These are phyloP conservation scores for Tylopilus sp. DNA, from an alignment of 768 basidiomycete species.

Conservation along the genomic window DNA sequence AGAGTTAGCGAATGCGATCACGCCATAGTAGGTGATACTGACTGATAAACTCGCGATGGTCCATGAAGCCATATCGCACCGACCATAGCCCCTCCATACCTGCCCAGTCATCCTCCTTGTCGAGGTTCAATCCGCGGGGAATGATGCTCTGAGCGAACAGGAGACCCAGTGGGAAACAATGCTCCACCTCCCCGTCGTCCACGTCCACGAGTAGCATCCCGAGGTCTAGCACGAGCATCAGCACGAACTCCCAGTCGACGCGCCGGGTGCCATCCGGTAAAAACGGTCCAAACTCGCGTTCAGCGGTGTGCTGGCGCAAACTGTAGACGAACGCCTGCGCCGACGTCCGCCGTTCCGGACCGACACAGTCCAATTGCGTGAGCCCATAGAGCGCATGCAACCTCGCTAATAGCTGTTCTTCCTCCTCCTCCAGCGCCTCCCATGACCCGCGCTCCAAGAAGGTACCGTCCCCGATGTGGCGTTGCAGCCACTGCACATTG, in stretches of 20 bases:
- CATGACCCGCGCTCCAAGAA: conserved; percentile 41
- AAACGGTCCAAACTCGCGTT: conserved; percentile 58
- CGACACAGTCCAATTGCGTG: conserved; percentile 44
- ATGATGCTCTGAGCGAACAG: conserved; percentile 52
- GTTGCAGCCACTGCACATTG: conserved; percentile 52
- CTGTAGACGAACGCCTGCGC: conserved; percentile 61
- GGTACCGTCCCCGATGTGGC: conserved; percentile 38
- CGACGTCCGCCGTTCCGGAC: conserved; percentile 29
- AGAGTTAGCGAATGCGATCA: conserved; percentile 9
- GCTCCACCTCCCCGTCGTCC: conserved; percentile 31
- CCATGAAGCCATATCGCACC: conserved; percentile 64
- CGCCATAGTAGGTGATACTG: conserved; percentile 27
- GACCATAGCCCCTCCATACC: conserved; percentile 56
- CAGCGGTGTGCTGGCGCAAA: conserved; percentile 50
- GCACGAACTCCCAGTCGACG: conserved; percentile 61
- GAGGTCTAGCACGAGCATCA: conserved; percentile 53
- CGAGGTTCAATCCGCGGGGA: conserved; percentile 35
- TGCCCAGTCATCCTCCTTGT: conserved; percentile 30
- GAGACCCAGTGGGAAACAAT: conserved; percentile 42
- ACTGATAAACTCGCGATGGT: conserved; percentile 66
- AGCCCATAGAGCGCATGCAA: conserved; percentile 59
- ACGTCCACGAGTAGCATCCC: conserved; percentile 49
- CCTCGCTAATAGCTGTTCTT: conserved; percentile 42
- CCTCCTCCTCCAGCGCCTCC: conserved; percentile 34
- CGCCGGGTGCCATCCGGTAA: conserved; percentile 38